These are phyloP conservation scores for Suillus occidentalis DNA, from an alignment of 768 basidiomycete genomes.

Conservation along the genomic window DNA sequence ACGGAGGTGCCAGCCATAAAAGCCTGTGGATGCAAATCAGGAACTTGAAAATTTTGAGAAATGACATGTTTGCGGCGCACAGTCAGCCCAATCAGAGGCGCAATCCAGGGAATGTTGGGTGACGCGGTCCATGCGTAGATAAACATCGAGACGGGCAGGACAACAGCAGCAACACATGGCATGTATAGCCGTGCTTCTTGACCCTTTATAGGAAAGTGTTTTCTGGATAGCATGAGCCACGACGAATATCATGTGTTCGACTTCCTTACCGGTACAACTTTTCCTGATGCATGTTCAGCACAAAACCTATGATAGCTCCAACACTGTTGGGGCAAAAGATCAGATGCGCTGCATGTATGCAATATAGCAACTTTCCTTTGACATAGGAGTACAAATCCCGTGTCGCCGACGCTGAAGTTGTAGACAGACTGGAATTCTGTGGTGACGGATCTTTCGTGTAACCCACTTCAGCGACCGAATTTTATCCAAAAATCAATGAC, in stretches of 20 bases:
- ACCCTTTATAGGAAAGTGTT: slow-evolving; percentile 22
- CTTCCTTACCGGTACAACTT: slow-evolving; percentile 43
- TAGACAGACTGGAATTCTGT: slow-evolving; percentile 58
- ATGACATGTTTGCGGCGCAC: slow-evolving; percentile 12
- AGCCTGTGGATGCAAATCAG: slow-evolving; percentile 30
- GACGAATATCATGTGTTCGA: neutral
- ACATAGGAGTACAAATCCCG: slow-evolving; percentile 57
- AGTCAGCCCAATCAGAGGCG: slow-evolving; percentile 21
- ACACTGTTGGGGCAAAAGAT: slow-evolving; percentile 38
- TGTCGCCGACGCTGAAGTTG: slow-evolving; percentile 56
- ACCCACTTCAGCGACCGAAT: neutral
- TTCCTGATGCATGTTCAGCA: slow-evolving; percentile 48
- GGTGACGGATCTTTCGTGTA: slow-evolving; percentile 44
- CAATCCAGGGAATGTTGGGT: slow-evolving; percentile 59
- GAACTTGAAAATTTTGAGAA: neutral
- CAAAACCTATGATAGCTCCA: slow-evolving; percentile 48
- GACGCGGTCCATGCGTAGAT: slow-evolving; percentile 72
- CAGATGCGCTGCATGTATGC: neutral
- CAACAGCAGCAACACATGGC: slow-evolving; percentile 52
- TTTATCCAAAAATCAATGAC: neutral
- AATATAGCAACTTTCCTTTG: slow-evolving; percentile 41
- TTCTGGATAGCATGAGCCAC: slow-evolving; percentile 28
- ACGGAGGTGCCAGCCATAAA: slow-evolving; percentile 40
- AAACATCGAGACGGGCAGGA: slow-evolving; percentile 60
- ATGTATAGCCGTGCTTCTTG: slow-evolving; percentile 61